Percentiles rank a stretch among this genome's conserved stretches.
Conservation (phyloP, 257 asterid genomes). For the Dorcoceras hygrometricum region DNA sequence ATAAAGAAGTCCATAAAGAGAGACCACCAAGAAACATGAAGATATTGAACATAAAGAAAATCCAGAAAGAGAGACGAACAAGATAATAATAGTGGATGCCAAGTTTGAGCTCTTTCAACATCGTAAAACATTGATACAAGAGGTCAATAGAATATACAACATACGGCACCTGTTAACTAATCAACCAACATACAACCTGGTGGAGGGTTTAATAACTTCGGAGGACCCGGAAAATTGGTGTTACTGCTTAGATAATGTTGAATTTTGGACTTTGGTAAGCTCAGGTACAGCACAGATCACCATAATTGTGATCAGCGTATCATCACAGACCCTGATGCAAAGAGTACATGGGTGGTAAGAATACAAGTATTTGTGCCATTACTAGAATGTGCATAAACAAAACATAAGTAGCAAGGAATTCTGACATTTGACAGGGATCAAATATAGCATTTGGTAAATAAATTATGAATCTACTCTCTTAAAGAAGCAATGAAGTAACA, state of each 20-base stretch:
- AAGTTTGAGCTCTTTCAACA: conserved; percentile 5
- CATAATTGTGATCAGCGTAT: conserved; percentile 1
- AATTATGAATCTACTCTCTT: too few species aligned
- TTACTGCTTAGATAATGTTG: too few species aligned
- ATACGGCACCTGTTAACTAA: background rate
- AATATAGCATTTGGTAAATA: too few species aligned
- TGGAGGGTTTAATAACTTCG: conserved; percentile 4
- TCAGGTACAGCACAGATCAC: background rate
- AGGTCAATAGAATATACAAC: conserved; percentile 33
- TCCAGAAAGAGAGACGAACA: too few species aligned
- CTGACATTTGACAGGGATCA: background rate
- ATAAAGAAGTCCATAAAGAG: too few species aligned
- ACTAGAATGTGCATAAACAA: background rate
- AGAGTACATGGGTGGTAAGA: background rate
- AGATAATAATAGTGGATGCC: background rate
- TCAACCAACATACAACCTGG: conserved; percentile 12
- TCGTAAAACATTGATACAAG: conserved; percentile 12
- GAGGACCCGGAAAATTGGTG: conserved; percentile 12
- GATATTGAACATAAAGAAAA: background rate
- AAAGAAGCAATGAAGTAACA: background rate
- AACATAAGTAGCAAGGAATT: background rate
- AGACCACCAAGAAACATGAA: background rate
- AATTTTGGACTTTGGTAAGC: background rate
- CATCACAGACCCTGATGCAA: conserved; percentile 17
- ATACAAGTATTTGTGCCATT: background rate